Evolutionary conservation across 192 early-diverging fungal genomes (phyloP).

Genomic region (Glomus cerebriforme): DNA sequence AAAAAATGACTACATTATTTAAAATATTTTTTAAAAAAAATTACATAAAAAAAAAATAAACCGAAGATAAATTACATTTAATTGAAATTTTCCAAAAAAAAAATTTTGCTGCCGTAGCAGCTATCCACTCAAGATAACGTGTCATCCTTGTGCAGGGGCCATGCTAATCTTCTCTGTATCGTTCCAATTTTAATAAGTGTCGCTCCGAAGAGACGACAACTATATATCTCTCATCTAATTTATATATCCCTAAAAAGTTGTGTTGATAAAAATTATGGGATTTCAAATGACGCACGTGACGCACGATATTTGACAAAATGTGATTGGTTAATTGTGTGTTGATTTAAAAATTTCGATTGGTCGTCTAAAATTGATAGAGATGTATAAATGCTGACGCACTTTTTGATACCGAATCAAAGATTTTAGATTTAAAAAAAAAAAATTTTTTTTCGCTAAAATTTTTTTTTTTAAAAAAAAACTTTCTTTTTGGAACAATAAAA

Average conservation of each 20-base stretch:
- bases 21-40: no score
- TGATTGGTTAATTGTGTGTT: not conserved
- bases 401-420: no score
- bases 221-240: not conserved
- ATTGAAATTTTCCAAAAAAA: not conserved
- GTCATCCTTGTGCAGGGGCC: conserved; percentile 27
- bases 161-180: conserved; percentile 30
- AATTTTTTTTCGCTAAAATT: no score
- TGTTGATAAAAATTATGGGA: not conserved
- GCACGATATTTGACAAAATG: not conserved
- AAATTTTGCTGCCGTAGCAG: conserved; percentile 19
- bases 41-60: no score
- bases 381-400: no score
- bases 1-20: no score
- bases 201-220: conserved; percentile 20
- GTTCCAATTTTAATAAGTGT: conserved; percentile 31
- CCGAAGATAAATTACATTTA: no score
- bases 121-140: conserved; percentile 29
- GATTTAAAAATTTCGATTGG: no score
- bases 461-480: no score
- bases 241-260: not conserved
- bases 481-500: no score
- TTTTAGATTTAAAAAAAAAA: no score
- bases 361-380: no score
- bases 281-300: not conserved